Base-by-base conservation (phyloP, 2,329 filamentous ascomycete species). In the Talaromyces verruculosus region DNA sequence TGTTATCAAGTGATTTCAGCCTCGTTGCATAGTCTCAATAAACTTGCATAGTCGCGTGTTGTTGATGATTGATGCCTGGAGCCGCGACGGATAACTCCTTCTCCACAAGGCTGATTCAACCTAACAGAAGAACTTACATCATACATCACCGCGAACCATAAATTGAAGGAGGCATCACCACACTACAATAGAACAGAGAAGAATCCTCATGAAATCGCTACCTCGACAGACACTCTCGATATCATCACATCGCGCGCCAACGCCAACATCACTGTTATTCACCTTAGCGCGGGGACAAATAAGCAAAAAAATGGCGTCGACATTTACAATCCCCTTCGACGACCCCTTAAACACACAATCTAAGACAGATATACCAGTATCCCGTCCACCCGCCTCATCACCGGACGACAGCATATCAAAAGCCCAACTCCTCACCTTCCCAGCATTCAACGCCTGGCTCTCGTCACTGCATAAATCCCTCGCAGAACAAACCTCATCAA, bases 361-460 rank as follows among this genome's bases (percentile, higher is more conserved):
- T 22, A 17, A 33, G 5, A 35, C 19, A 7, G 35, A 19, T 30
- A 41, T 66, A 37, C n/a, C 51, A 33, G 60, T 66, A 13, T 63
- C 5, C 43, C 63, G 51, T 33, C 39, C 65, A 1, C 35, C 51
- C 28, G 77, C 83, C 5, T 79, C 79, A 2, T 63, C 75, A 13
- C 17, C 17, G 17, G 79, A 80, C 33, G 28, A 13, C 7, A 63
- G 13, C 22, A 74, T 87, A 15, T 76, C 75, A 2, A 68, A 79
- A 67, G 75, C 82, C 13, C 78, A 83, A 61, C 73, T 86, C 2
- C 75, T 81, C 19, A 74, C 75, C 1, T 87, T 87, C 64, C 81
- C 82, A 4, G 83, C 85, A 0, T 85, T 87, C 72, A 82, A 83
- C 49, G 80, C 79, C 49, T 88, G 86, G 86, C 77, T 85, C 4